phyloP scores from a whole-genome alignment of 139 green algal genomes.

The Volvox africanus region DNA sequence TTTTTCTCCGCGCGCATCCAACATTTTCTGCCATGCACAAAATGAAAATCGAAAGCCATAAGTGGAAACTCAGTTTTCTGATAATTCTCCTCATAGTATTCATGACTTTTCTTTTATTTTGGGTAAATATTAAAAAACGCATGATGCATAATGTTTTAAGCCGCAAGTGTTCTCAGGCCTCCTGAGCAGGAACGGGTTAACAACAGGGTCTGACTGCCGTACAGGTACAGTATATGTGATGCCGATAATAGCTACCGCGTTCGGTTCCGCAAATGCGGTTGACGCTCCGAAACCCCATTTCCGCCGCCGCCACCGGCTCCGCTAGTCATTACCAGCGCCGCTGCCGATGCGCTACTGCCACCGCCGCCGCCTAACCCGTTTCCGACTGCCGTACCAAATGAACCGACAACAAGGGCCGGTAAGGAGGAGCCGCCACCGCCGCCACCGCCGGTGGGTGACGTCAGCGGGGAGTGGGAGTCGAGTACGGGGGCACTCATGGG shows the following conservation, averaged over 20 bases:
- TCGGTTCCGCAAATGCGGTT: constrained; percentile 4
- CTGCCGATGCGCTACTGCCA: not conserved
- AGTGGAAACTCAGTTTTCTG: too few relatives aligned
- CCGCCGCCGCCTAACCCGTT: not conserved
- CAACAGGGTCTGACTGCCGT: too few relatives aligned
- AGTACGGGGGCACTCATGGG: not conserved
- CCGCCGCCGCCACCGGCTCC: not conserved
- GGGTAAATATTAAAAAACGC: too few relatives aligned
- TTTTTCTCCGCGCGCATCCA: too few relatives aligned
- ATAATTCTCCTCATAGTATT: too few relatives aligned
- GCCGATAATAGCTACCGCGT: constrained; percentile 38
- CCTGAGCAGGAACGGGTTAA: too few relatives aligned
- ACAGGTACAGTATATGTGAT: too few relatives aligned
- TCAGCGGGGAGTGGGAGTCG: not conserved
- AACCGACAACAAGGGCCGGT: not conserved
- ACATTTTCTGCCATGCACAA: too few relatives aligned
- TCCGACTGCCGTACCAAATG: not conserved
- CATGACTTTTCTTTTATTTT: too few relatives aligned
- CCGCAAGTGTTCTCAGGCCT: too few relatives aligned
- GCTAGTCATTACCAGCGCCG: not conserved
- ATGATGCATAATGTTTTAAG: too few relatives aligned
- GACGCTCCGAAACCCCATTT: not conserved
- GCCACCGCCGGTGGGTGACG: not conserved
- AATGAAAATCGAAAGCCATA: too few relatives aligned
- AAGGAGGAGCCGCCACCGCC: not conserved